Evolutionary conservation across 768 basidiomycete genomes (phyloP).

Genomic region (Pulveroboletus sp.): DNA sequence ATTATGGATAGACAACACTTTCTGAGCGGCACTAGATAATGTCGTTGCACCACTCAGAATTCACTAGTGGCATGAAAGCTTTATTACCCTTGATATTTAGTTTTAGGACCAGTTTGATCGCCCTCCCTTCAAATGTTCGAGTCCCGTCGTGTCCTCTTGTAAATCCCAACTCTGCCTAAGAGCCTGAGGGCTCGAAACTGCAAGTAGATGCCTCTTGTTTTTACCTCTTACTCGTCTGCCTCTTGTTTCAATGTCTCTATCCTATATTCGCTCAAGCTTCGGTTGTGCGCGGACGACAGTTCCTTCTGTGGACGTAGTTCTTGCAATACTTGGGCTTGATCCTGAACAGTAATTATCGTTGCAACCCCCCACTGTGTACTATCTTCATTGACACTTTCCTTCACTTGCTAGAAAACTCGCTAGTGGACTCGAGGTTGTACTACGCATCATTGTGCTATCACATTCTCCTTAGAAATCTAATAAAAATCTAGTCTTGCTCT

Average conservation of each 20-base stretch:
- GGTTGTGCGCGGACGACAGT: not conserved
- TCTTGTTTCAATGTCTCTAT: not conserved
- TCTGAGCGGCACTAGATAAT: not conserved
- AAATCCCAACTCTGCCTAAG: not conserved
- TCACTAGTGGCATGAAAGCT: too few species aligned
- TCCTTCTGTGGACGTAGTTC: too few species aligned
- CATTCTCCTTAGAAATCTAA: too few species aligned
- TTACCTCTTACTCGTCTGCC: not conserved
- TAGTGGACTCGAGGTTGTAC: too few species aligned
- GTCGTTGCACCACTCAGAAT: not conserved
- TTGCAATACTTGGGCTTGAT: too few species aligned
- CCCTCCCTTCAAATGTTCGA: not conserved
- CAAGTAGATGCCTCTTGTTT: conserved; percentile 10
- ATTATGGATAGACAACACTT: not conserved
- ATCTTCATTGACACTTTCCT: not conserved
- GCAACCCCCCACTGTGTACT: too few species aligned
- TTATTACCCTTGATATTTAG: too few species aligned
- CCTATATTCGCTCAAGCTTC: not conserved
- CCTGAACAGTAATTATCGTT: too few species aligned
- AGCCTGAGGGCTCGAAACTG: conserved; percentile 5
- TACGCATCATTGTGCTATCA: too few species aligned
- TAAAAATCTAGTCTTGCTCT: too few species aligned
- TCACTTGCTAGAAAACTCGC: not conserved
- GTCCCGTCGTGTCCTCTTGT: not conserved
- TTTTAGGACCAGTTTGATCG: conserved; percentile 1